A percentile compares a stretch with the other conserved stretches of the same genome.
These are phyloP conservation scores for Cladosporium sp. DNA, from an alignment of 2,329 filamentous ascomycete species.

Conservation along the genomic window DNA sequence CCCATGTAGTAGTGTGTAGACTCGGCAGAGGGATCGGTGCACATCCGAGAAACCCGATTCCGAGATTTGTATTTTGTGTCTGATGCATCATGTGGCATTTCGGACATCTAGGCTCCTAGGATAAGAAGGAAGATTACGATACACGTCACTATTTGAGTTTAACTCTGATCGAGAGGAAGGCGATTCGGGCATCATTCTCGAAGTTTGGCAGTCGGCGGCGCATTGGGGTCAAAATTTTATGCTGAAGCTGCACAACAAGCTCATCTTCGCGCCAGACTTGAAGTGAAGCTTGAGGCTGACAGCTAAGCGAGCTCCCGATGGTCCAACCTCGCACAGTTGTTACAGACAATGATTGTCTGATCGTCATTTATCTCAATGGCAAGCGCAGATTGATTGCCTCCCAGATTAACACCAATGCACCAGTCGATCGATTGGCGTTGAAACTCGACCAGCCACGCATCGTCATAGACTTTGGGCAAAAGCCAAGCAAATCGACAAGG, in stretches of 20 bases:
- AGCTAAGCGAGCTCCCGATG: background rate
- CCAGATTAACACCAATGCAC: background rate
- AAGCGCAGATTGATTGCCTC: background rate
- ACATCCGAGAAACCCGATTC: background rate
- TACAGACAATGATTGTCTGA: background rate
- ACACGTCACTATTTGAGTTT: background rate
- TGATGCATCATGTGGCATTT: background rate
- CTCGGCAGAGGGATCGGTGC: background rate
- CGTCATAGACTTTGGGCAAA: slow-evolving; percentile 4
- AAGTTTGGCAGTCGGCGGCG: background rate
- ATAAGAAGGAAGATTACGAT: background rate
- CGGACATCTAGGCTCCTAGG: too few species aligned
- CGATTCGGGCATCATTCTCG: background rate
- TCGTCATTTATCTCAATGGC: background rate
- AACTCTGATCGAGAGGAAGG: background rate
- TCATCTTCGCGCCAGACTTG: background rate
- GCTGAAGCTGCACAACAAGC: background rate
- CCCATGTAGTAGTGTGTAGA: background rate
- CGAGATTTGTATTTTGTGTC: background rate
- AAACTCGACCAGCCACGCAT: background rate
- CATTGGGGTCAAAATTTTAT: background rate
- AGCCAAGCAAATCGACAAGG: background rate
- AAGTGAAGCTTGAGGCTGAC: background rate
- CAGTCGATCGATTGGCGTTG: slow-evolving; percentile 5
- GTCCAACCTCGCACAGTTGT: background rate